Percentiles rank a stretch among this genome's conserved stretches.
phyloP scores from a whole-genome alignment of 129 eudicot genomes.

The Chrysanthemum lavandulifolium region DNA sequence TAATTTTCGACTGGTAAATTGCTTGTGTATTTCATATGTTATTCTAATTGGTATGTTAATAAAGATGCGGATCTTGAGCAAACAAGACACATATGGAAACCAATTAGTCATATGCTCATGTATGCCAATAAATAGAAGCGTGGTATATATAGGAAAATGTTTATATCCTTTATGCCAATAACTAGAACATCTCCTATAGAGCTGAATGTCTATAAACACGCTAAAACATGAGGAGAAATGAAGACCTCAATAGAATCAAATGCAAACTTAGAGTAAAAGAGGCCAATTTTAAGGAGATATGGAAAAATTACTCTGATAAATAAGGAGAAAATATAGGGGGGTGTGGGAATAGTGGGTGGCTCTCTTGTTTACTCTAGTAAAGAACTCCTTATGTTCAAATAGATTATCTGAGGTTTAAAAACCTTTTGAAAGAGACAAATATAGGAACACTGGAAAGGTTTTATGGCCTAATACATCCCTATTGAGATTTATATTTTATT shows the following conservation, averaged over 20 bases:
- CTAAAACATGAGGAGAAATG: background rate
- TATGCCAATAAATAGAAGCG: no score
- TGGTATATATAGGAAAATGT: no score
- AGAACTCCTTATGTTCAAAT: background rate
- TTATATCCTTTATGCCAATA: background rate
- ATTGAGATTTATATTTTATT: background rate
- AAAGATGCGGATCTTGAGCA: slow-evolving; percentile 1
- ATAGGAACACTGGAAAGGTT: background rate
- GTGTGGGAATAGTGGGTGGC: slow-evolving; percentile 6
- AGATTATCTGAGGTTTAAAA: background rate
- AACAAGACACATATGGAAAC: background rate
- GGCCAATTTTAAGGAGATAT: background rate
- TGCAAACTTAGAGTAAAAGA: slow-evolving; percentile 14
- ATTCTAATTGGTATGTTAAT: slow-evolving; percentile 1
- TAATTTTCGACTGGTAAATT: background rate
- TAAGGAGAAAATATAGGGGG: background rate
- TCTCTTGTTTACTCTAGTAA: background rate
- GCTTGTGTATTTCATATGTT: background rate
- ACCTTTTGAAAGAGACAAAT: slow-evolving; percentile 1
- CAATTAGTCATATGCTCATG: no score
- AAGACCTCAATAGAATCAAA: background rate
- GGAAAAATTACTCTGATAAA: slow-evolving; percentile 1
- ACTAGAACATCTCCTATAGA: background rate
- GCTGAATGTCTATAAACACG: background rate
- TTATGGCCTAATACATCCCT: background rate